phyloP scores from a whole-genome alignment of 495 filamentous ascomycete genomes.

The Acidiella bohemica region DNA sequence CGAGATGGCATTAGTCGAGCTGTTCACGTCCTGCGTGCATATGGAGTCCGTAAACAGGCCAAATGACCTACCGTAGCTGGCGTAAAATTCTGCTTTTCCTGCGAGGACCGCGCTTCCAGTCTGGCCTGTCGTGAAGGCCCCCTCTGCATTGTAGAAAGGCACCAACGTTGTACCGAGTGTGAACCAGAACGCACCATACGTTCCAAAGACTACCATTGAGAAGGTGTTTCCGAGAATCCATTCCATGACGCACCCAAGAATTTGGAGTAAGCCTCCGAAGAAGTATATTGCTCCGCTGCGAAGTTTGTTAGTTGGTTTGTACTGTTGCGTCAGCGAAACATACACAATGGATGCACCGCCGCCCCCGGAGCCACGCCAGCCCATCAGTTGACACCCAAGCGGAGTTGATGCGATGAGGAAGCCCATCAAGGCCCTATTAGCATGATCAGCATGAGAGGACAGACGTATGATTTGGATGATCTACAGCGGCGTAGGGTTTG shows the following conservation, averaged over 20 bases:
- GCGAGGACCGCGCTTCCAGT: constrained; percentile 18
- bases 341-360: constrained; percentile 44
- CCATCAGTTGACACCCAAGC: constrained; percentile 50
- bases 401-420: constrained; percentile 50
- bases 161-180: constrained; percentile 41
- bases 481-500: constrained; percentile 56
- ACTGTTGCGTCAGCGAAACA: too few species aligned
- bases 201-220: constrained; percentile 48
- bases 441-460: background rate
- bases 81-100: constrained; percentile 17
- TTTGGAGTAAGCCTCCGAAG: constrained; percentile 55
- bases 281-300: too few species aligned
- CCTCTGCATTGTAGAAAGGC: constrained; percentile 43
- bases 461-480: background rate
- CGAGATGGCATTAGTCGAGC: background rate
- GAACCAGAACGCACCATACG: constrained; percentile 43
- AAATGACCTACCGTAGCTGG: constrained; percentile 23
- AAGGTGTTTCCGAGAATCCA: constrained; percentile 58
- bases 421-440: constrained; percentile 34
- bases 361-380: constrained; percentile 51
- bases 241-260: constrained; percentile 48
- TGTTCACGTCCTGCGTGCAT: too few species aligned
- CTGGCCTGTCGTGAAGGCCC: constrained; percentile 28
- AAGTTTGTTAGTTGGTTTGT: too few species aligned
- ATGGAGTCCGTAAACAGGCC: too few species aligned